phyloP scores from a whole-genome alignment of 768 basidiomycete species.

The Cystofilobasidium macerans region DNA sequence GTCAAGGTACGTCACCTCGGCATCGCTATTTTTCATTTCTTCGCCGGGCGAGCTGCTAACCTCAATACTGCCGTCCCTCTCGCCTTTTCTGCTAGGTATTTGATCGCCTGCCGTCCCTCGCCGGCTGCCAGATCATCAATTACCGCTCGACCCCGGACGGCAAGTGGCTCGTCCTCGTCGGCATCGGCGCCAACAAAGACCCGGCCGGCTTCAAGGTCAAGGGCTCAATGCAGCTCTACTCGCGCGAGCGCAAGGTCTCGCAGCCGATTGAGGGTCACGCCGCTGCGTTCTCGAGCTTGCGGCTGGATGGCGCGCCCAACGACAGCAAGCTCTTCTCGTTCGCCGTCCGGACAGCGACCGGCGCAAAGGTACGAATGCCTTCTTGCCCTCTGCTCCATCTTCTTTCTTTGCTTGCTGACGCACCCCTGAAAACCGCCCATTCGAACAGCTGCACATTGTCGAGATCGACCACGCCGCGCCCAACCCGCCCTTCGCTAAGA shows the following conservation, averaged over 20 bases:
- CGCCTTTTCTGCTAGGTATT: no score
- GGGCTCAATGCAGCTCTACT: conserved; percentile 95
- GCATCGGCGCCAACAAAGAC: conserved; percentile 78
- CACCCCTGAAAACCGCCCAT: neutral
- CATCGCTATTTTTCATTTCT: no score
- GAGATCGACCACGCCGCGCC: conserved; percentile 93
- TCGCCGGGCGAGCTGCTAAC: no score
- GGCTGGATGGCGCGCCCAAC: conserved; percentile 74
- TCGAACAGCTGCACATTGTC: conserved; percentile 77
- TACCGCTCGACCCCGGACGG: conserved; percentile 86
- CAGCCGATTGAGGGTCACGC: conserved; percentile 99
- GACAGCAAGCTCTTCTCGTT: conserved; percentile 88
- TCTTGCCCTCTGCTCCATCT: neutral
- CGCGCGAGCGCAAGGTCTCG: conserved; percentile 71
- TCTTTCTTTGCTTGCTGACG: neutral
- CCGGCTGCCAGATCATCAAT: conserved; percentile 95
- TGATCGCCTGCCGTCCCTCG: conserved; percentile 88
- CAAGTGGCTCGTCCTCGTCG: conserved; percentile 93
- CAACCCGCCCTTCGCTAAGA: conserved; percentile 88
- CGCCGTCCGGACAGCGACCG: conserved; percentile 87
- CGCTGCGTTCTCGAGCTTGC: conserved; percentile 85
- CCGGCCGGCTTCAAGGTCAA: conserved; percentile 91
- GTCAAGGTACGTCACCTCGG: conserved; percentile 36
- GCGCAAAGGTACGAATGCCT: conserved; percentile 67
- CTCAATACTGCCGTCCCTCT: no score